Base-by-base conservation (phyloP, 225 moss, liverwort and hornwort species). In the Asterella californica region DNA sequence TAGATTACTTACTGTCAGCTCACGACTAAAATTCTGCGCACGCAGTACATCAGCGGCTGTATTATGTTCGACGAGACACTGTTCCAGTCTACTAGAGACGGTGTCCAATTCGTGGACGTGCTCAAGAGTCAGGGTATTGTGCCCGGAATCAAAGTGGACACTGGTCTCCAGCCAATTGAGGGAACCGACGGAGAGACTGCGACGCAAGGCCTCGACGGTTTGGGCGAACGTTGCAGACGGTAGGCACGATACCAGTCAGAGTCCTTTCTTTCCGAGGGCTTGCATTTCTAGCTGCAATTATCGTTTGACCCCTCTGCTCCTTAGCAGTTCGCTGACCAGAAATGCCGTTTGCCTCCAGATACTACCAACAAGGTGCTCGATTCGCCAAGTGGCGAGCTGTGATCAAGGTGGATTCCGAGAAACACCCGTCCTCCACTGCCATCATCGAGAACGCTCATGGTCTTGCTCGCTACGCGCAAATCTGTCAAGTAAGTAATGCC, bases 61-160 rank as follows among this genome's bases (percentile, higher is more conserved):
- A 99, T 99, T 79, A 94, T 99, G 97, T 99, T 94, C 83, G 97
- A 99, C 17, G 97, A 99, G 90, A 99, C 97, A 0, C 80, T 99
- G 78, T 99, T 94, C 71, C 94, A 94, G 83, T 91, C 89, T 19
- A 89, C 94, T 9, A 85, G 94, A 81, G 92, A 89, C 2, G 94
- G 94, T 76, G 92, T 90, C 64, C 94, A 90, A 1, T 99, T 99
- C 78, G 92, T 99, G 2, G 97, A 99, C 70, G 86, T 99, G 30
- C 82, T 99, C 68, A 93, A 94, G 84, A 70, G 91, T 54, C 94
- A 99, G 60, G 97, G 94, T 77, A 88, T 94, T 22, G 29, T 99
- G 54, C 97, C 97, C 10, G 97, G 97, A 46, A 94, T 94, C 83
- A 99, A 99, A 86, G 97, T 94, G 79, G 97, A 99, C 81, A 99